phyloP scores from a whole-genome alignment of 179 eudicot genomes.

The Heliamphora pulchella region DNA sequence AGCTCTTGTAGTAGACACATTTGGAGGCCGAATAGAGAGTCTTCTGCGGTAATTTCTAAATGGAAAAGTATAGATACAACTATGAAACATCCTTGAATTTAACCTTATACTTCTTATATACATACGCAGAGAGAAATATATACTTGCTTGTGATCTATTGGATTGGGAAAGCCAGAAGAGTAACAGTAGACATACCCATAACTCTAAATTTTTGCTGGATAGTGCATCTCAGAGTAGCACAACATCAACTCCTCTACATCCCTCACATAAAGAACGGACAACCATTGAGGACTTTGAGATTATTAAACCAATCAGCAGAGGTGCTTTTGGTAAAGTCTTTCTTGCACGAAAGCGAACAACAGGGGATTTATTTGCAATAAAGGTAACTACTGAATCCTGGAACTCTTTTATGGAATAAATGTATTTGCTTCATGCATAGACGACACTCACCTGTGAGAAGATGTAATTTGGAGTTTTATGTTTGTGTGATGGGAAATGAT shows the following conservation, averaged over 20 bases:
- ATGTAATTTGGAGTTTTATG: background rate
- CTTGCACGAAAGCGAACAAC: conserved; percentile 42
- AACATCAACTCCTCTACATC: conserved; percentile 45
- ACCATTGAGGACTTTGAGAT: conserved; percentile 48
- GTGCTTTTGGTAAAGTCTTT: conserved; percentile 45
- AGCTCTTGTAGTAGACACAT: conserved; percentile 56
- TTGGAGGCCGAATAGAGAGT: conserved; percentile 55
- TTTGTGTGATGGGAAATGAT: background rate
- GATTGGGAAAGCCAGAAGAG: conserved; percentile 25
- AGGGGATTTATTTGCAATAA: conserved; percentile 42
- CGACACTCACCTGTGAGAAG: conserved; percentile 5
- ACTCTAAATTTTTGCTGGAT: conserved; percentile 32
- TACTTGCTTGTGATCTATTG: conserved; percentile 40
- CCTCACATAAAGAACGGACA: conserved; percentile 42
- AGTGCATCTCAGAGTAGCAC: conserved; percentile 47
- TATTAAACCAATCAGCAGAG: conserved; percentile 42
- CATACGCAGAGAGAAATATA: conserved; percentile 50
- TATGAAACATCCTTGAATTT: conserved; percentile 14
- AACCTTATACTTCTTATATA: conserved; percentile 2
- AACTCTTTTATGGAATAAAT: background rate
- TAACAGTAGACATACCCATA: conserved; percentile 21
- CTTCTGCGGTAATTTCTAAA: conserved; percentile 35
- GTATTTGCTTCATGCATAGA: background rate
- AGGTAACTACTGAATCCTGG: conserved; percentile 20
- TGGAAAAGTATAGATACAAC: background rate